These are phyloP conservation scores for Pleurotus eryngii DNA, from an alignment of 768 basidiomycete species.

Conservation along the genomic window DNA sequence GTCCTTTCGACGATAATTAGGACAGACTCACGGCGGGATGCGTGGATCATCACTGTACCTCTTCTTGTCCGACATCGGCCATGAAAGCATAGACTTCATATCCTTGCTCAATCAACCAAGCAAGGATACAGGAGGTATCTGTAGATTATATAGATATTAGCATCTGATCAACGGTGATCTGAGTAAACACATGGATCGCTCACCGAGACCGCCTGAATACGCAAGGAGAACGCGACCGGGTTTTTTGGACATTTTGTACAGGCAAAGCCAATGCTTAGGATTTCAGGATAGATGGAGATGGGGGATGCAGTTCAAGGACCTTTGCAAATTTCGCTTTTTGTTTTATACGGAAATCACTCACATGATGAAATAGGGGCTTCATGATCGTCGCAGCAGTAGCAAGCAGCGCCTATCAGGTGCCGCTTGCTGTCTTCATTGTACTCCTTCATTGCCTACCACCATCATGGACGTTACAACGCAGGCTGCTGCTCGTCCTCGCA, in stretches of 20 bases:
- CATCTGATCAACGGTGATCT: slow-evolving; percentile 10
- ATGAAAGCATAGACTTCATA: slow-evolving; percentile 98
- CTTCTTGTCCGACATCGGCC: slow-evolving; percentile 93
- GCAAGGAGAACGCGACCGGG: slow-evolving; percentile 89
- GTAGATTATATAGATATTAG: slow-evolving; percentile 12
- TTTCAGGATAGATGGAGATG: too few species aligned
- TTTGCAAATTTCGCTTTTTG: background rate
- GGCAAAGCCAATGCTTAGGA: too few species aligned
- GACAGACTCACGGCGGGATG: background rate
- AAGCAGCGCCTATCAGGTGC: background rate
- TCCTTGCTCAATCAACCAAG: slow-evolving; percentile 97
- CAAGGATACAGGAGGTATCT: slow-evolving; percentile 99
- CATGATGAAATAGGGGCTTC: background rate
- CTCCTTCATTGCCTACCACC: background rate
- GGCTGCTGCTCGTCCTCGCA: background rate
- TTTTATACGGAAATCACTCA: background rate
- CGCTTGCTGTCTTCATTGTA: background rate
- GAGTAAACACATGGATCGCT: slow-evolving; percentile 21
- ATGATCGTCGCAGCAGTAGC: too few species aligned
- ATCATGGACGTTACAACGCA: background rate
- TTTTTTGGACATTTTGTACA: slow-evolving; percentile 43
- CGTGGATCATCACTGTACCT: slow-evolving; percentile 39
- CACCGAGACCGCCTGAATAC: slow-evolving; percentile 97
- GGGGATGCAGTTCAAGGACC: background rate
- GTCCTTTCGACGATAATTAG: slow-evolving; percentile 51